Percentiles rank a stretch among this genome's conserved stretches.
Evolutionary conservation across 139 green algal genomes (phyloP).

Genomic region (Chlorella vulgaris): DNA sequence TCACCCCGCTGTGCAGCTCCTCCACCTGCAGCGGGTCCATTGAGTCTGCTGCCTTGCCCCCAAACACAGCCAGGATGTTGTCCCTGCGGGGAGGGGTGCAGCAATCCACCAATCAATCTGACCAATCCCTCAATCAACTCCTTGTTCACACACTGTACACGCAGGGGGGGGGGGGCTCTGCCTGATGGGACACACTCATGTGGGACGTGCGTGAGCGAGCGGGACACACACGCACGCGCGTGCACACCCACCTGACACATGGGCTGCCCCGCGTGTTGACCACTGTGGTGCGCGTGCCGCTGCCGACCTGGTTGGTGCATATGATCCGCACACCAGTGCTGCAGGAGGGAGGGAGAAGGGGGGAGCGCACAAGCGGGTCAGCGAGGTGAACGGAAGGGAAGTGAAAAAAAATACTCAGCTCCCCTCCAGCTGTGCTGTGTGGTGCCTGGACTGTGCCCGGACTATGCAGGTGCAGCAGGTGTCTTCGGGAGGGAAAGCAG

Average conservation of each 20-base stretch:
- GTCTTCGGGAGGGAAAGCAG: no score
- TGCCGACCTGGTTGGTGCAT: slow-evolving; percentile 73
- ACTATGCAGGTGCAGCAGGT: no score
- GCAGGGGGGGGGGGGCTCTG: no score
- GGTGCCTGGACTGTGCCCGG: no score
- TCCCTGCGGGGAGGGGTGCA: slow-evolving; percentile 44
- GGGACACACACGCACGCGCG: no score
- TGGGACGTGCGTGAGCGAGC: no score
- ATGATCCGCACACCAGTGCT: slow-evolving; percentile 63
- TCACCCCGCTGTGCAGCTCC: slow-evolving; percentile 2
- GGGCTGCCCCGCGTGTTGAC: slow-evolving; percentile 63
- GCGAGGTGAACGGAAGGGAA: no score
- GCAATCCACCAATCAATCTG: no score
- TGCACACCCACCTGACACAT: slow-evolving; percentile 20
- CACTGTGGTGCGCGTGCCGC: slow-evolving; percentile 58
- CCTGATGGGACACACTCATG: no score
- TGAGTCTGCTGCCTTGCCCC: slow-evolving; percentile 61
- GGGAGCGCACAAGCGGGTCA: neutral
- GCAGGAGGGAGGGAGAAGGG: slow-evolving; percentile 3
- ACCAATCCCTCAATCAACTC: neutral
- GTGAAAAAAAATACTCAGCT: neutral
- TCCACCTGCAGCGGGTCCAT: slow-evolving; percentile 65
- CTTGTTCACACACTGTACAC: slow-evolving; percentile 16
- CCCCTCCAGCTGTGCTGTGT: neutral
- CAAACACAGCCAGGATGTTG: slow-evolving; percentile 87